phyloP scores from a whole-genome alignment of 1,284 basidiomycete genomes.

The Coniferiporia sulphurascens region DNA sequence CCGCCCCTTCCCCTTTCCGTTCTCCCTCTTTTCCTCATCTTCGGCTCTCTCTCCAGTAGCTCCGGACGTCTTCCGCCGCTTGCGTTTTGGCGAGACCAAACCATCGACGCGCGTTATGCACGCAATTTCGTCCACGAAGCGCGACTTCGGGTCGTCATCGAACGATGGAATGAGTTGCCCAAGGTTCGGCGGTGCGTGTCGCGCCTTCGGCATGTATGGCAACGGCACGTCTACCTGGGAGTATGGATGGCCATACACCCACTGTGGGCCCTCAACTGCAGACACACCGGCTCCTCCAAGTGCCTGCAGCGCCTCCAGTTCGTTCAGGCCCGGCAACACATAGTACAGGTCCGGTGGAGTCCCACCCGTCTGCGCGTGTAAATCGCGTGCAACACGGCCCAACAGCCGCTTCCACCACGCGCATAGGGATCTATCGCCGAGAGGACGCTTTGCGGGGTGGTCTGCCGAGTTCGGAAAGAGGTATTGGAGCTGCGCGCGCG shows the following conservation, averaged over 20 bases:
- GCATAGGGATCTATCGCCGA: constrained; percentile 79
- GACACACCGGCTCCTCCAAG: constrained; percentile 35
- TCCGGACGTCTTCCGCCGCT: constrained; percentile 38
- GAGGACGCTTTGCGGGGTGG: constrained; percentile 65
- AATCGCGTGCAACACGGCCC: constrained; percentile 45
- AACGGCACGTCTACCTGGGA: constrained; percentile 50
- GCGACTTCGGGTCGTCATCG: constrained; percentile 89
- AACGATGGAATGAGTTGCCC: constrained; percentile 81
- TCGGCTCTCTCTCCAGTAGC: constrained; percentile 17
- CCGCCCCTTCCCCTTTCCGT: constrained; percentile 32
- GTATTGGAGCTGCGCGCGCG: constrained; percentile 87
- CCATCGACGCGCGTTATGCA: constrained; percentile 59
- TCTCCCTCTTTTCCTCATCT: constrained; percentile 21
- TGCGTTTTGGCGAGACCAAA: constrained; percentile 55
- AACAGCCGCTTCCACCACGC: constrained; percentile 89
- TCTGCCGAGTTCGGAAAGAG: constrained; percentile 90
- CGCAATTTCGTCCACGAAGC: constrained; percentile 86
- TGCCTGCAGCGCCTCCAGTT: constrained; percentile 64
- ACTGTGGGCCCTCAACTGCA: constrained; percentile 28
- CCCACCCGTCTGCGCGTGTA: constrained; percentile 22
- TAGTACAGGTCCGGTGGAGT: constrained; percentile 41
- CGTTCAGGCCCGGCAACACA: constrained; percentile 68
- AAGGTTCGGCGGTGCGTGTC: constrained; percentile 40
- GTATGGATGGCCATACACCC: constrained; percentile 79
- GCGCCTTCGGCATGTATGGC: constrained; percentile 42